Evolutionary conservation across 345 rosid species (phyloP).

Genomic region (Pistacia integerrima): DNA sequence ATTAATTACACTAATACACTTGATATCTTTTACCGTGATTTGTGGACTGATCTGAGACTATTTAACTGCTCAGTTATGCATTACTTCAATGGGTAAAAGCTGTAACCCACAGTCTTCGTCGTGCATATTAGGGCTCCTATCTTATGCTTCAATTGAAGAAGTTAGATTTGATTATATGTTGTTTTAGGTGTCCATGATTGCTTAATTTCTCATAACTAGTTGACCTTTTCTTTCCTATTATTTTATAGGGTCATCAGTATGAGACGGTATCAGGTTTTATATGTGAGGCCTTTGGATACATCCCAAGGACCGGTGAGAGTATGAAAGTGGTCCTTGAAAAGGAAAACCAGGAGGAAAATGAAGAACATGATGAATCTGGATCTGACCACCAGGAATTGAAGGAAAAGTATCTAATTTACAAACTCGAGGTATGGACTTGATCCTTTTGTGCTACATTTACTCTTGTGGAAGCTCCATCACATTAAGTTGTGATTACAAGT

Average conservation of each 20-base stretch:
- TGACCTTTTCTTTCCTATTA: not conserved
- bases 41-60: not conserved
- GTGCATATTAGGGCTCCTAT: not conserved
- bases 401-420: constrained; percentile 72
- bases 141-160: not conserved
- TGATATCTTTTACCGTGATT: not conserved
- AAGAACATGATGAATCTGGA: constrained; percentile 60
- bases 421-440: constrained; percentile 69
- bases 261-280: constrained; percentile 98
- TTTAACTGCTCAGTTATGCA: not conserved
- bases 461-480: constrained; percentile 1
- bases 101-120: not conserved
- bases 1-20: not conserved
- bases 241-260: constrained; percentile 83
- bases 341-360: constrained; percentile 73
- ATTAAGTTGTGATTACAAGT: not conserved
- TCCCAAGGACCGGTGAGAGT: constrained; percentile 94
- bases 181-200: not conserved
- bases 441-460: constrained; percentile 2
- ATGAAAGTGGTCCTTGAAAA: constrained; percentile 76
- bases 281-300: constrained; percentile 97
- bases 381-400: constrained; percentile 65
- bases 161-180: too few species aligned
- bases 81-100: not conserved
- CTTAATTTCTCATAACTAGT: not conserved